Evolutionary conservation across 768 basidiomycete species (phyloP).

Genomic region (Mycena chlorophos): DNA sequence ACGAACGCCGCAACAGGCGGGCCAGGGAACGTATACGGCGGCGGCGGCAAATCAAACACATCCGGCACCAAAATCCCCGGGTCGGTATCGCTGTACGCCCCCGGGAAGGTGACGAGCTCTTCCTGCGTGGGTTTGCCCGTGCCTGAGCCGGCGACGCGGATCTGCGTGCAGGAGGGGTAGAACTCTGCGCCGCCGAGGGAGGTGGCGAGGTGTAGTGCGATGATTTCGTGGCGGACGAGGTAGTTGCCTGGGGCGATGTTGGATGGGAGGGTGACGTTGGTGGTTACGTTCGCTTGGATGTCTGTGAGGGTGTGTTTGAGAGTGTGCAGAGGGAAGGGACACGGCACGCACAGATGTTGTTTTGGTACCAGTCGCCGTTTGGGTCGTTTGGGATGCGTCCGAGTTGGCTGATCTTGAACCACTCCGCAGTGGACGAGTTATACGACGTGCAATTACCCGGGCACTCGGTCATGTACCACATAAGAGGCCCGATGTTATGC

Average conservation of each 20-base stretch:
- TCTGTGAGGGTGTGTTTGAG: neutral
- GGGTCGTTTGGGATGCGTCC: constrained; percentile 34
- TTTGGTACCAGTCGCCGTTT: constrained; percentile 37
- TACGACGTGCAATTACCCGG: constrained; percentile 44
- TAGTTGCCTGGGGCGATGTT: constrained; percentile 49
- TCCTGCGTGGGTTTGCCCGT: constrained; percentile 34
- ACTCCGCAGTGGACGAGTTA: constrained; percentile 42
- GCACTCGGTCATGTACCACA: constrained; percentile 56
- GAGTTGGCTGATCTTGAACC: constrained; percentile 51
- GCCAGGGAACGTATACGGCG: constrained; percentile 49
- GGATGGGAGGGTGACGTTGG: constrained; percentile 37
- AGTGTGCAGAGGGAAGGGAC: neutral
- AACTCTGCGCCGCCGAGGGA: constrained; percentile 56
- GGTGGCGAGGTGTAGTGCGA: constrained; percentile 52
- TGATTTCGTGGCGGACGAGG: constrained; percentile 58
- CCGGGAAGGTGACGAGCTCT: constrained; percentile 49
- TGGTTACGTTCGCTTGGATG: constrained; percentile 4
- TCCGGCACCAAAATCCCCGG: constrained; percentile 51
- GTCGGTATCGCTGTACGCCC: constrained; percentile 53
- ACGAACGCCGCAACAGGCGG: constrained; percentile 49
- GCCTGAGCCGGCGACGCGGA: constrained; percentile 41
- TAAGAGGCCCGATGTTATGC: constrained; percentile 49
- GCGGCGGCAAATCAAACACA: constrained; percentile 35
- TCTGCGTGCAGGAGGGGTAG: constrained; percentile 54
- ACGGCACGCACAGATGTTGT: constrained; percentile 35